Percentiles rank a stretch among this genome's conserved stretches.
Evolutionary conservation across 2,329 filamentous ascomycete genomes (phyloP).

Genomic region (Pyricularia pennisetigena): DNA sequence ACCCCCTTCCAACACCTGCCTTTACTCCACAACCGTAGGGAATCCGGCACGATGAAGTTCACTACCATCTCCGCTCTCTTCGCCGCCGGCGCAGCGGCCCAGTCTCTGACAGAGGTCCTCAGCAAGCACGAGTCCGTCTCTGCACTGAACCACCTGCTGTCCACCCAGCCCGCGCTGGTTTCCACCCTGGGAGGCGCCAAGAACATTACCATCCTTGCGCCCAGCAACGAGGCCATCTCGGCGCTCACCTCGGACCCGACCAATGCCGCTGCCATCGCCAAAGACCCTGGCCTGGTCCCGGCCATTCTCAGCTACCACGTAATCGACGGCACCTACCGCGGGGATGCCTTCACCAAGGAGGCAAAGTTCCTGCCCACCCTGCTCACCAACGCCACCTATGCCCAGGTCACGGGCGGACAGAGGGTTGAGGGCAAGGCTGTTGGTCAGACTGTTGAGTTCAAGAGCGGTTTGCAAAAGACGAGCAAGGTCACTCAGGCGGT

Average conservation of each 20-base stretch:
- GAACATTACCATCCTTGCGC: slow-evolving; percentile 6
- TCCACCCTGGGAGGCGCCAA: neutral
- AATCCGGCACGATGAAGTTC: neutral
- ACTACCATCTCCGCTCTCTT: neutral
- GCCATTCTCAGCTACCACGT: slow-evolving; percentile 49
- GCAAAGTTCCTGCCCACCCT: slow-evolving; percentile 27
- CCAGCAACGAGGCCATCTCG: slow-evolving; percentile 6
- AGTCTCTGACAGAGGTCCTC: neutral
- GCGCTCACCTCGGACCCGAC: slow-evolving; percentile 5
- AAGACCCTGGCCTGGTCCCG: slow-evolving; percentile 15
- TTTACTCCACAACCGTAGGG: neutral
- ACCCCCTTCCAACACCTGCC: neutral
- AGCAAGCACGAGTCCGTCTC: neutral
- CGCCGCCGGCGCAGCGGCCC: neutral
- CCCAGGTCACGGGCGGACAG: slow-evolving; percentile 51
- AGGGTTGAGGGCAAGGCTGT: slow-evolving; percentile 34
- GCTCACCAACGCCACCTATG: slow-evolving; percentile 38
- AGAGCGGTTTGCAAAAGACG: slow-evolving; percentile 13
- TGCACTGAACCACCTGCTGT: neutral
- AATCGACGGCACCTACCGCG: slow-evolving; percentile 37
- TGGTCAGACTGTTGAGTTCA: slow-evolving; percentile 39
- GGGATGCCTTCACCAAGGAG: slow-evolving; percentile 16
- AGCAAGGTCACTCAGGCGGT: neutral
- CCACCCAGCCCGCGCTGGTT: neutral
- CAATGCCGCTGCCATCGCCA: slow-evolving; percentile 11